Percentiles rank a stretch among this genome's conserved stretches.
These are phyloP conservation scores for Mucor saturninus DNA, from an alignment of 371 early-diverging fungal species.

Conservation along the genomic window DNA sequence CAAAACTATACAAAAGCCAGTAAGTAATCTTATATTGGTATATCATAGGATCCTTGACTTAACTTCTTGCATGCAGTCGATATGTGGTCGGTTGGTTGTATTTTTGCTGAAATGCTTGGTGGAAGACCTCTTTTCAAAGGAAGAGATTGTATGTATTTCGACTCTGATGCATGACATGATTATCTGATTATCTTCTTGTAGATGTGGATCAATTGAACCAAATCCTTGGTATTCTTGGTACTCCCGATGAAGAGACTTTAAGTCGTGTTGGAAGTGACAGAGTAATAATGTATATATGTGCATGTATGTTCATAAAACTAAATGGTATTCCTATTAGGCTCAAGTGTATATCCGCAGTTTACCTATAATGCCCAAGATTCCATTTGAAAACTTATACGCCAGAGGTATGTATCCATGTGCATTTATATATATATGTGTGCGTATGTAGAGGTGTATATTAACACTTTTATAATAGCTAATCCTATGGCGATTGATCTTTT, in stretches of 20 bases:
- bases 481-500: slow-evolving; percentile 81
- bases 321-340: slow-evolving; percentile 59
- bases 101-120: slow-evolving; percentile 95
- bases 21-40: slow-evolving; percentile 41
- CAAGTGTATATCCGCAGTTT: slow-evolving; percentile 94
- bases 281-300: slow-evolving; percentile 36
- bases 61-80: slow-evolving; percentile 64
- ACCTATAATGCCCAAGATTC: slow-evolving; percentile 87
- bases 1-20: slow-evolving; percentile 95
- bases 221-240: slow-evolving; percentile 96
- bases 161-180: background rate
- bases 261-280: slow-evolving; percentile 81
- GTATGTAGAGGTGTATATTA: no score
- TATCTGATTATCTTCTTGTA: slow-evolving; percentile 15
- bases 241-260: slow-evolving; percentile 95
- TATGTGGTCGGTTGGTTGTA: slow-evolving; percentile 98
- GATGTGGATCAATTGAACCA: slow-evolving; percentile 98
- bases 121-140: slow-evolving; percentile 91
- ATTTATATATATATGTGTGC: no score
- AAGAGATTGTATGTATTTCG: slow-evolving; percentile 72
- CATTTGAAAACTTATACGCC: slow-evolving; percentile 85
- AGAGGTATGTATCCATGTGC: slow-evolving; percentile 31
- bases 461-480: slow-evolving; percentile 33
- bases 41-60: no score
- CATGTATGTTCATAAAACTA: slow-evolving; percentile 2